Evolutionary conservation across 2,329 filamentous ascomycete species (phyloP).

Genomic region (Pezicula radicicola): DNA sequence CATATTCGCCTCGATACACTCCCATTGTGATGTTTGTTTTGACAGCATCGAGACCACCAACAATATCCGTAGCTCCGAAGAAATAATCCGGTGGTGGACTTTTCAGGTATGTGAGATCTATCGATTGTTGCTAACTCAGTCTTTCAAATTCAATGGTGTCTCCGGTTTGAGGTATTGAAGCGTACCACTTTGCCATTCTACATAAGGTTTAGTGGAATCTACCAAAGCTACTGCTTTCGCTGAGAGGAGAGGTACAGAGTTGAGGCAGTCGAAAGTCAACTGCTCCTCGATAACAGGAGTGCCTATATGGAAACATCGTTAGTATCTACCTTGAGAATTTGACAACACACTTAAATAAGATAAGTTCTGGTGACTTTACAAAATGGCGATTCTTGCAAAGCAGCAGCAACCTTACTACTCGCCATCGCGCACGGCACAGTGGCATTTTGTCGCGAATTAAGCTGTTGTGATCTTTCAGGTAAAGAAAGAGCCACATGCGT

Average conservation of each 20-base stretch:
- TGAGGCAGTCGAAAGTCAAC: slow-evolving; percentile 37
- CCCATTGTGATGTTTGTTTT: background rate
- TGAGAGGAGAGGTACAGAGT: slow-evolving; percentile 38
- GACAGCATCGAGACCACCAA: slow-evolving; percentile 7
- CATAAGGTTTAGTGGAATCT: slow-evolving; percentile 36
- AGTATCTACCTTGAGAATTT: background rate
- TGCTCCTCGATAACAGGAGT: slow-evolving; percentile 33
- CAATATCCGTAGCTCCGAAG: slow-evolving; percentile 5
- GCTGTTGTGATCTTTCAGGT: background rate
- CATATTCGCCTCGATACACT: slow-evolving; percentile 8
- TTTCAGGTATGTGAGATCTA: slow-evolving; percentile 4
- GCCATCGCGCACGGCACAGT: background rate
- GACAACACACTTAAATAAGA: background rate
- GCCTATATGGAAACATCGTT: slow-evolving; percentile 6
- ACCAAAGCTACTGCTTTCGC: slow-evolving; percentile 35
- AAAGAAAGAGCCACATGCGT: background rate
- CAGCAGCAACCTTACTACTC: background rate
- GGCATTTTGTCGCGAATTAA: background rate
- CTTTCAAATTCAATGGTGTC: background rate
- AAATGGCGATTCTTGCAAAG: background rate
- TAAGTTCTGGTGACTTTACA: background rate
- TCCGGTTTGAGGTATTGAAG: background rate
- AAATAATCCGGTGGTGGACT: slow-evolving; percentile 8
- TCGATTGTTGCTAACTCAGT: background rate
- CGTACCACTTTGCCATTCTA: slow-evolving; percentile 36